Conservation (phyloP, 495 filamentous ascomycete genomes). For the Tuber magnatum region DNA sequence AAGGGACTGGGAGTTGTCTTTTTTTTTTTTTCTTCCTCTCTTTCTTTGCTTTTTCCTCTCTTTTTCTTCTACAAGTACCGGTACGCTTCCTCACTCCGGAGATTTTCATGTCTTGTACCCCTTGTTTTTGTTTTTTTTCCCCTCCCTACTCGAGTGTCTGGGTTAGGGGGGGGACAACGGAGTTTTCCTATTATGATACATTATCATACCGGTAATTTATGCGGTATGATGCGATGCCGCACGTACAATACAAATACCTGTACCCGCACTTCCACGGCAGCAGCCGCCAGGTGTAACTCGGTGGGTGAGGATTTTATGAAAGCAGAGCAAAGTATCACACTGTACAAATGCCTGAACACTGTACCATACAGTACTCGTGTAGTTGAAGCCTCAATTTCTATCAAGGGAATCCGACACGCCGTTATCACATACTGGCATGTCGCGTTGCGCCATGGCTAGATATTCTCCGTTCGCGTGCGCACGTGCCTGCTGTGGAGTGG, state of each 20-base stretch:
- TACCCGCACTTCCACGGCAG: neutral
- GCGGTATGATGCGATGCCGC: neutral
- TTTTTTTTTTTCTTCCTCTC: neutral
- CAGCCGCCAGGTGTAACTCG: neutral
- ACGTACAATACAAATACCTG: neutral
- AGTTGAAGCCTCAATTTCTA: neutral
- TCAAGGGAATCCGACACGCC: neutral
- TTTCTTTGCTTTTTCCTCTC: neutral
- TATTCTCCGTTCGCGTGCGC: constrained; percentile 21
- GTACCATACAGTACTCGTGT: neutral
- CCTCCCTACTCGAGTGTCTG: neutral
- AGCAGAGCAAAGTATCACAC: neutral
- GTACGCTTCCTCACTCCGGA: neutral
- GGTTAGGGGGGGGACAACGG: neutral
- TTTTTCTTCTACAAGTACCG: neutral
- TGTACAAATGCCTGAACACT: neutral
- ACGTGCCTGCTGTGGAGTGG: constrained; percentile 9
- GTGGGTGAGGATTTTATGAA: neutral
- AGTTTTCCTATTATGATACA: neutral
- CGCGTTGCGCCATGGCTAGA: neutral
- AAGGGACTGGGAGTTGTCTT: neutral
- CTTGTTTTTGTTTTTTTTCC: neutral
- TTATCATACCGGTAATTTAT: neutral
- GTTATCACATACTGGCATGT: neutral
- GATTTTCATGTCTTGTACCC: neutral